phyloP scores from a whole-genome alignment of 1,139 yeast genomes.

The Taiozyma sp. region DNA sequence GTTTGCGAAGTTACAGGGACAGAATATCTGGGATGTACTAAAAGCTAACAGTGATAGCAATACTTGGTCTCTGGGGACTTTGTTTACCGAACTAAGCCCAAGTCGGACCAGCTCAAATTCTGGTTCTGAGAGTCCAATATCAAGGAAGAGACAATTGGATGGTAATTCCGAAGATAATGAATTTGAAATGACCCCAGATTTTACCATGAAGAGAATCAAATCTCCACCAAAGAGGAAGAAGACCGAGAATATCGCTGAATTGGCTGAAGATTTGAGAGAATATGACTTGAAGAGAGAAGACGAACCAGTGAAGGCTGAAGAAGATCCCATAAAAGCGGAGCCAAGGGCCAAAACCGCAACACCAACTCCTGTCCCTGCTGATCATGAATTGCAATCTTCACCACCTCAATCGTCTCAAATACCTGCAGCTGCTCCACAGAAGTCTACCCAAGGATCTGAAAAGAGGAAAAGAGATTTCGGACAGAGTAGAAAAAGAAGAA shows the following conservation, averaged over 20 bases:
- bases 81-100: not conserved
- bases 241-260: slow-evolving; percentile 6
- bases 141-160: not conserved
- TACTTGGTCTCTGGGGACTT: slow-evolving; percentile 12
- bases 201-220: not conserved
- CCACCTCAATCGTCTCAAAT: not conserved
- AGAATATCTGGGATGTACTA: slow-evolving; percentile 20
- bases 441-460: not conserved
- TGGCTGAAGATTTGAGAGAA: slow-evolving; percentile 10
- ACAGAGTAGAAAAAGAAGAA: slow-evolving; percentile 20
- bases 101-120: not conserved
- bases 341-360: not conserved
- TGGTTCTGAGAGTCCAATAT: not conserved
- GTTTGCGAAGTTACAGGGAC: slow-evolving; percentile 6
- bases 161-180: slow-evolving; percentile 2
- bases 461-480: slow-evolving; percentile 17
- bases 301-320: not conserved
- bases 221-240: slow-evolving; percentile 11
- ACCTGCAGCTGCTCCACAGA: not conserved
- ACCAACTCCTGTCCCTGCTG: not conserved
- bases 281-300: slow-evolving; percentile 10
- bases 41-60: slow-evolving; percentile 6
- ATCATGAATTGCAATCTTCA: not conserved
- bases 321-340: not conserved
- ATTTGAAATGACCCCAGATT: not conserved